Base-by-base conservation (phyloP, 345 rosid species). In the Arabis alpina region DNA sequence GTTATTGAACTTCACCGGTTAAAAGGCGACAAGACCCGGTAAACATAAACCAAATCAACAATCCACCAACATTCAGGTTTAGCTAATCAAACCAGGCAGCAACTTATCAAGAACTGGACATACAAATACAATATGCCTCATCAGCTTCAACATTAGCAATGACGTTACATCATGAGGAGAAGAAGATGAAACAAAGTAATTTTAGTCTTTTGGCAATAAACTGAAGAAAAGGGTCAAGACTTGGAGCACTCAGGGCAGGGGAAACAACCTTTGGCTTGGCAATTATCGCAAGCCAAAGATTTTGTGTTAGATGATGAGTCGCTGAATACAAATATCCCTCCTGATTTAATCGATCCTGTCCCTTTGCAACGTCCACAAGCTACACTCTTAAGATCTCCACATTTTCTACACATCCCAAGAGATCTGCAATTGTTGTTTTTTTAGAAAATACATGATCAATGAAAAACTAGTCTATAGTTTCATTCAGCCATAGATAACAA, bases 331-430 rank as follows among this genome's bases (percentile, higher is more conserved):
- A 88, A 72, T 2, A 70, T 70, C 36, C 86, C 92, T 11, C 83
- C 80, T 61, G 80, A 78, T 68, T 80, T 94, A 50, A 88, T 77
- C 2, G 56, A 64, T 47, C 97, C 91, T n/a, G 77, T 81, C 40
- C 99, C 97, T 80, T 81, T 85, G 43, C 99, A 94, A 4, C 73
- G 83, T 4, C 86, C 80, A 82, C 97, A 94, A 0, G 99, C 89
- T 73, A 85, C 74, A 77, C 81, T 68, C 91, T 74, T 82, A 49
- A 91, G 75, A 79, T 88, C 89, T 2, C 97, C 97, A 9, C 99
- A 94, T 75, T 73, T 91, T 64, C 63, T 83, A 79, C 99, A 94
- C 93, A 91, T 83, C 32, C 93, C 93, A 28, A 94, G 83, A 1
- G 93, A 84, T 32, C 96, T 91, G 86, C 82, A 81, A 27, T 60